A percentile compares a stretch with the other conserved stretches of the same genome.
These are phyloP conservation scores for Wickerhamomyces bisporus DNA, from an alignment of 805 yeast species.

Conservation along the genomic window DNA sequence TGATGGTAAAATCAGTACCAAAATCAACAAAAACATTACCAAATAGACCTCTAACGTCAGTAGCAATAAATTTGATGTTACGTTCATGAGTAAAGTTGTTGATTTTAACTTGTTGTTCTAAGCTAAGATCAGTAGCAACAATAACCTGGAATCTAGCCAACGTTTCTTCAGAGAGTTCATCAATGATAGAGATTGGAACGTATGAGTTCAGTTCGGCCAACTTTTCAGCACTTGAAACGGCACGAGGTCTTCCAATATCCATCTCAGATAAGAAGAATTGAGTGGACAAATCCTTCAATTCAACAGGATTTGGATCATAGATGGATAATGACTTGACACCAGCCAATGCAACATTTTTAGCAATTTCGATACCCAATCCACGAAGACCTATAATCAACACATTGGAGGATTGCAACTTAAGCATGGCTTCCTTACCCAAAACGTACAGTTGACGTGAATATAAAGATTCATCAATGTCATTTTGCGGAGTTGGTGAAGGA, in stretches of 20 bases:
- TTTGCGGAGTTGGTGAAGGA: slow-evolving; percentile 27
- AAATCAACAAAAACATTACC: slow-evolving; percentile 89
- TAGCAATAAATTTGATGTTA: slow-evolving; percentile 72
- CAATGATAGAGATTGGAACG: slow-evolving; percentile 74
- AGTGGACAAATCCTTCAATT: slow-evolving; percentile 70
- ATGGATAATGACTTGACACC: slow-evolving; percentile 90
- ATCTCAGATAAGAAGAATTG: slow-evolving; percentile 74
- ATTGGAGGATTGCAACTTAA: slow-evolving; percentile 89
- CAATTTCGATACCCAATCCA: slow-evolving; percentile 94
- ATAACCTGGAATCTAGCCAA: slow-evolving; percentile 66
- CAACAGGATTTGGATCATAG: slow-evolving; percentile 72
- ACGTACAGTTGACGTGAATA: slow-evolving; percentile 97
- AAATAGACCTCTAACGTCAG: slow-evolving; percentile 83
- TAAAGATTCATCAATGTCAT: slow-evolving; percentile 82
- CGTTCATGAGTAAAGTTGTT: slow-evolving; percentile 70
- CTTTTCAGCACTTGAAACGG: slow-evolving; percentile 57
- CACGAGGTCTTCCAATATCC: slow-evolving; percentile 80
- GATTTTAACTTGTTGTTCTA: slow-evolving; percentile 71
- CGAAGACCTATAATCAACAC: slow-evolving; percentile 87
- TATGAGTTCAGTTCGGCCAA: slow-evolving; percentile 83
- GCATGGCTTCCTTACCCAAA: slow-evolving; percentile 96
- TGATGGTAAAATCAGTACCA: slow-evolving; percentile 72
- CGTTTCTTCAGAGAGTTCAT: slow-evolving; percentile 46
- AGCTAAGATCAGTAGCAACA: slow-evolving; percentile 72
- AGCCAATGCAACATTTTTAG: slow-evolving; percentile 93